These are phyloP conservation scores for Diaporthe velutina DNA, from an alignment of 2,329 filamentous ascomycete species.

Conservation along the genomic window DNA sequence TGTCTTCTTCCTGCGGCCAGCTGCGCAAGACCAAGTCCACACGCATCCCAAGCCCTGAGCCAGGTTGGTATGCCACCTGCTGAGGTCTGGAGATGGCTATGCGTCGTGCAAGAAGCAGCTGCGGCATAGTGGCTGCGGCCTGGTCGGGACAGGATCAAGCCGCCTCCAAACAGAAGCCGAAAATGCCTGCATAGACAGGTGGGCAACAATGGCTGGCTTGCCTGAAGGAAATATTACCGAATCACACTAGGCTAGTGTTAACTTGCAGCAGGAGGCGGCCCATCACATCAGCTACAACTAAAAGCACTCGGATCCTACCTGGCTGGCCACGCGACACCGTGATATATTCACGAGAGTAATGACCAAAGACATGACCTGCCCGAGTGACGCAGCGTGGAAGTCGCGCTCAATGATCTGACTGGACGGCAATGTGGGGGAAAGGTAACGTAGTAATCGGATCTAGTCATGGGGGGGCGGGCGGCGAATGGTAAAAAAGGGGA, in stretches of 20 bases:
- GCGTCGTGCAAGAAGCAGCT: neutral
- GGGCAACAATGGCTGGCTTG: neutral
- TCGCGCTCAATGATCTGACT: neutral
- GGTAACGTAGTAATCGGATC: slow-evolving; percentile 17
- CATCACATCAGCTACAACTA: too few relatives aligned
- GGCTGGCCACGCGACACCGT: slow-evolving; percentile 3
- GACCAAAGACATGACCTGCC: slow-evolving; percentile 6
- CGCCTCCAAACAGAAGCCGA: neutral
- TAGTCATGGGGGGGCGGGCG: neutral
- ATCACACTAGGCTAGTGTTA: neutral
- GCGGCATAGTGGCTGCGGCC: neutral
- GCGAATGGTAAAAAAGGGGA: neutral
- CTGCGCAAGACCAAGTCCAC: neutral
- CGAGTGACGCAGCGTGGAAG: slow-evolving; percentile 16
- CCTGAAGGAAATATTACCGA: neutral
- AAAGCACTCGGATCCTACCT: neutral
- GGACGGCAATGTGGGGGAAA: slow-evolving; percentile 5
- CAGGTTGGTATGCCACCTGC: neutral
- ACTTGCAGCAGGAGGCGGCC: neutral
- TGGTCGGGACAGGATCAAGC: neutral
- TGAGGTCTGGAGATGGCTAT: neutral
- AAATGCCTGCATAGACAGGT: too few relatives aligned
- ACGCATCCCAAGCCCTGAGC: neutral
- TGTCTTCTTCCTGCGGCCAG: neutral
- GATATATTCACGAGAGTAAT: neutral